Conservation (phyloP, 2,329 filamentous ascomycete species). For the Hypoxylon sp. region DNA sequence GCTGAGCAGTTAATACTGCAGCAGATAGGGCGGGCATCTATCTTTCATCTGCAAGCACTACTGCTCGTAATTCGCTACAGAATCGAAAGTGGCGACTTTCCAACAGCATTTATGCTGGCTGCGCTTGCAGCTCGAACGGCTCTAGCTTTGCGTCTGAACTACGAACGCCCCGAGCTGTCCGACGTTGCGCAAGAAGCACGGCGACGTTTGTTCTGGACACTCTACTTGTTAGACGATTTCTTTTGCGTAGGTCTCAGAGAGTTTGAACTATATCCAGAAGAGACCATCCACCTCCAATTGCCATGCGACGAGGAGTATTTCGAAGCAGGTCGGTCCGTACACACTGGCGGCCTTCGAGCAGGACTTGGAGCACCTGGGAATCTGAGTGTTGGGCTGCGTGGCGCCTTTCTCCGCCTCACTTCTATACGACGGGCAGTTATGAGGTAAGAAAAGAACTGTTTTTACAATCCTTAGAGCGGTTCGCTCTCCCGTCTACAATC, state of each 20-base stretch:
- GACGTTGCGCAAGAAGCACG: constrained; percentile 50
- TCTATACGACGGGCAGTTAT: constrained; percentile 43
- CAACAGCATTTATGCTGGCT: constrained; percentile 49
- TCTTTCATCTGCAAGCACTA: constrained; percentile 47
- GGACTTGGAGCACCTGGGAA: constrained; percentile 30
- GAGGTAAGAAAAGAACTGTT: constrained; percentile 39
- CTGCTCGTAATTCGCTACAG: constrained; percentile 46
- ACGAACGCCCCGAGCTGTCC: constrained; percentile 49
- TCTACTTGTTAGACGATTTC: constrained; percentile 52
- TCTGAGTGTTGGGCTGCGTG: constrained; percentile 37
- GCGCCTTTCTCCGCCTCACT: constrained; percentile 40
- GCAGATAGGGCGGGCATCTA: constrained; percentile 46
- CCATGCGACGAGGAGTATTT: constrained; percentile 49
- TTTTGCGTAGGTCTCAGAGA: constrained; percentile 53
- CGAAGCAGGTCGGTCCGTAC: constrained; percentile 36
- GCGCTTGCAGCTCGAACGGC: constrained; percentile 49
- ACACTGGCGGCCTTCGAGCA: constrained; percentile 39
- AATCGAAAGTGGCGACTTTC: constrained; percentile 47
- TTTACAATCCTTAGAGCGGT: background rate
- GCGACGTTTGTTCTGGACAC: constrained; percentile 52
- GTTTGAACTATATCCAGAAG: constrained; percentile 52
- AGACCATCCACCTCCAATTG: constrained; percentile 51
- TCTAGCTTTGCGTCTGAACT: constrained; percentile 51
- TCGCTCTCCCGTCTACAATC: background rate
- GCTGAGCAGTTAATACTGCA: constrained; percentile 47